Percentiles rank a stretch among this genome's conserved stretches.
Evolutionary conservation across 208 protist genomes (phyloP).

Genomic region (Phytomonas sp.): DNA sequence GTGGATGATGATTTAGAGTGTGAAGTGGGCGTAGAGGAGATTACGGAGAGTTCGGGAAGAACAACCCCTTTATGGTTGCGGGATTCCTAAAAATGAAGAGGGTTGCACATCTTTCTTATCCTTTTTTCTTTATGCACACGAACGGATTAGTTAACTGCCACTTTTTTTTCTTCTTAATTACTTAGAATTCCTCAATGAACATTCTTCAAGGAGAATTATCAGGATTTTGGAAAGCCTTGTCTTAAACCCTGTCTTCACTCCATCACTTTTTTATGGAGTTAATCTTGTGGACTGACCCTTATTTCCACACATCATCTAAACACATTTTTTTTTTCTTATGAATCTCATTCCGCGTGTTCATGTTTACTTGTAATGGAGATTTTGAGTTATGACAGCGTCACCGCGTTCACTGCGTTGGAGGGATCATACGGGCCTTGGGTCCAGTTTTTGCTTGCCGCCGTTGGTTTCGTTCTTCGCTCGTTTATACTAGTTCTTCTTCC

Average conservation of each 20-base stretch:
- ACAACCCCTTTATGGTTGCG: conserved; percentile 36
- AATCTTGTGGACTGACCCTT: neutral
- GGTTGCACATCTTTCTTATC: neutral
- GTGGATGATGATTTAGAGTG: neutral
- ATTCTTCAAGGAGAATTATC: neutral
- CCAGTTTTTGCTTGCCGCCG: neutral
- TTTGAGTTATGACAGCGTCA: neutral
- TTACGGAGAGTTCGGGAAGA: conserved; percentile 21
- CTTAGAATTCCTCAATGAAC: conserved; percentile 9
- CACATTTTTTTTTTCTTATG: conserved; percentile 5
- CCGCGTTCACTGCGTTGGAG: neutral
- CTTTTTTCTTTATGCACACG: neutral
- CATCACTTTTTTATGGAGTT: conserved; percentile 5
- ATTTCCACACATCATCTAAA: neutral
- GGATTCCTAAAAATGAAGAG: conserved; percentile 5
- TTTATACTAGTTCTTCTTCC: neutral
- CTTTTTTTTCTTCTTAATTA: conserved; percentile 4
- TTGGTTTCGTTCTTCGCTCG: conserved; percentile 4
- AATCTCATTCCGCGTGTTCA: neutral
- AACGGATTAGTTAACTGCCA: neutral
- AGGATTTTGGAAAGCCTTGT: conserved; percentile 9
- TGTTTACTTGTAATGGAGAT: neutral
- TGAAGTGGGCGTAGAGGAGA: conserved; percentile 14
- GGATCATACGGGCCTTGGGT: neutral
- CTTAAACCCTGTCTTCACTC: neutral